phyloP scores from a whole-genome alignment of 2,329 filamentous ascomycete species.

The Curvularia sp. region DNA sequence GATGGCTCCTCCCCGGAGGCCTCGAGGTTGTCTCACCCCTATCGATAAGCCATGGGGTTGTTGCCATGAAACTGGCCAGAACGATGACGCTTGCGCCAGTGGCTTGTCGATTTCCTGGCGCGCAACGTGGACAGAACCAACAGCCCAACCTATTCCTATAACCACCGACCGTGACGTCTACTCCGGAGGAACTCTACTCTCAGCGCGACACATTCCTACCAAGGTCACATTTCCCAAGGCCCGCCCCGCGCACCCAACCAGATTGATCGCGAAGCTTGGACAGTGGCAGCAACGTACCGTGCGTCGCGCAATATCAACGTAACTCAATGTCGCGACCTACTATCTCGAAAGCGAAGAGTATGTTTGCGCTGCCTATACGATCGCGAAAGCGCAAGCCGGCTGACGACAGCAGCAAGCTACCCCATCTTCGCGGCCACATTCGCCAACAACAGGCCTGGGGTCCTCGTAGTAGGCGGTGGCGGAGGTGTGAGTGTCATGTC shows the following conservation, averaged over 20 bases:
- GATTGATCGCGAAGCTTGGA: constrained; percentile 9
- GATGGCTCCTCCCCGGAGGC: neutral
- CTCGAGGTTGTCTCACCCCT: constrained; percentile 5
- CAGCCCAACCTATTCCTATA: constrained; percentile 6
- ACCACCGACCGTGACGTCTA: neutral
- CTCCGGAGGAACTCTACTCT: neutral
- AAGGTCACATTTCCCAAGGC: neutral
- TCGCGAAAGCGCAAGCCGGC: neutral
- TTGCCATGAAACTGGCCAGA: neutral
- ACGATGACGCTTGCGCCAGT: constrained; percentile 20
- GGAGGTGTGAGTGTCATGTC: constrained; percentile 68
- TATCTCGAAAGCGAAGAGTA: constrained; percentile 40
- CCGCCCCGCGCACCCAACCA: neutral
- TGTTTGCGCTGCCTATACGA: neutral
- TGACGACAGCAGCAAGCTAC: constrained; percentile 57
- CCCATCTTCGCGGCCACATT: constrained; percentile 89
- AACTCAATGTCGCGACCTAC: constrained; percentile 41
- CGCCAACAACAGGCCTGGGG: constrained; percentile 74
- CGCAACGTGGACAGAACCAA: constrained; percentile 29
- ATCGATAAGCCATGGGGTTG: constrained; percentile 21
- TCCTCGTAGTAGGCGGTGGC: constrained; percentile 81
- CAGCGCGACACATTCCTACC: constrained; percentile 6
- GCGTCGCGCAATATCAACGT: constrained; percentile 3
- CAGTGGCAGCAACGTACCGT: constrained; percentile 3
- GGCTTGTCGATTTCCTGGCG: constrained; percentile 18